These are phyloP conservation scores for Cetraspora pellucida DNA, from an alignment of 192 early-diverging fungal genomes.

Conservation along the genomic window DNA sequence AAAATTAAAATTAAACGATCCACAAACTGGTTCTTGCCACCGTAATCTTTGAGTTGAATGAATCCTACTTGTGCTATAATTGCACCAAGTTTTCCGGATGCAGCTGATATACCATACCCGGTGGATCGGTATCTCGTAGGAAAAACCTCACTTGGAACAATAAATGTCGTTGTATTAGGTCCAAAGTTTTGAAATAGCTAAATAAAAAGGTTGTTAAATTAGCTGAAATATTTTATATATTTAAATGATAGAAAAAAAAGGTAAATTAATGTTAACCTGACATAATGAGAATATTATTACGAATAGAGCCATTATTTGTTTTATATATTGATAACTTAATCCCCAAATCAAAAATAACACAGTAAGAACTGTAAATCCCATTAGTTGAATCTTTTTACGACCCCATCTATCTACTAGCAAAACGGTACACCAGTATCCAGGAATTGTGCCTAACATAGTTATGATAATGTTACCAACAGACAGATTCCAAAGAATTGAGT, in stretches of 20 bases:
- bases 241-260: no score
- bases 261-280: background rate
- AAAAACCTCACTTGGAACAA: constrained; percentile 82
- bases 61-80: constrained; percentile 77
- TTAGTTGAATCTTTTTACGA: constrained; percentile 91
- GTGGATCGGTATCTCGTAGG: constrained; percentile 83
- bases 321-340: constrained; percentile 65
- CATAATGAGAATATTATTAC: constrained; percentile 18
- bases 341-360: constrained; percentile 75
- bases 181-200: constrained; percentile 92
- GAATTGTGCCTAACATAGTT: constrained; percentile 80
- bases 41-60: constrained; percentile 67
- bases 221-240: no score
- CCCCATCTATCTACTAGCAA: constrained; percentile 85
- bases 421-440: constrained; percentile 96
- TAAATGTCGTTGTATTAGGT: constrained; percentile 90
- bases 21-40: constrained; percentile 65
- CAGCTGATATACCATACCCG: constrained; percentile 80
- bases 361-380: constrained; percentile 77
- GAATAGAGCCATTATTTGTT: constrained; percentile 54
- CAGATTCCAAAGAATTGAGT: constrained; percentile 56
- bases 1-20: constrained; percentile 70
- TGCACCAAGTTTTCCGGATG: constrained; percentile 77
- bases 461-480: constrained; percentile 92
- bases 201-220: no score